Evolutionary conservation across 768 basidiomycete species (phyloP).

Genomic region (Boletus rubescentipes): DNA sequence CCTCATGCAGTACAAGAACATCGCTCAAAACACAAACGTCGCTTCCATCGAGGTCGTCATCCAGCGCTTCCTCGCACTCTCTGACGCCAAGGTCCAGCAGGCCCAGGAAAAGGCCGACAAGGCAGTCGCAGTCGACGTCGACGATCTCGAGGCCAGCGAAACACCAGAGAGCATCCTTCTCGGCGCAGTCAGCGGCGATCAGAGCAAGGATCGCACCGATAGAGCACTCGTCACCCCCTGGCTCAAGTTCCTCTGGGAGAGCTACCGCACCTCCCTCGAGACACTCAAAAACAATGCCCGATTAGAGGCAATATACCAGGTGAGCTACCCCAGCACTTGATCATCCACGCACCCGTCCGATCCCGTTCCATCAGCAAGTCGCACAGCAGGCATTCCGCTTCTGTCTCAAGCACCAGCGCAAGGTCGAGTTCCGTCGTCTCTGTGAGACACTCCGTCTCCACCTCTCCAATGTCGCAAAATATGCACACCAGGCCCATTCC

Average conservation of each 20-base stretch:
- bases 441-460: slow-evolving; percentile 97
- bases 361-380: slow-evolving; percentile 60
- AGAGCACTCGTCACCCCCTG: slow-evolving; percentile 94
- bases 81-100: slow-evolving; percentile 79
- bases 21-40: slow-evolving; percentile 91
- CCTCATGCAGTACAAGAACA: slow-evolving; percentile 97
- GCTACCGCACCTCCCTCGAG: slow-evolving; percentile 92
- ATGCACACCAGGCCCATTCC: slow-evolving; percentile 88
- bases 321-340: slow-evolving; percentile 33
- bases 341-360: not conserved
- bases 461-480: slow-evolving; percentile 91
- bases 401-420: slow-evolving; percentile 89
- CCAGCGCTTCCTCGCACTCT: slow-evolving; percentile 76
- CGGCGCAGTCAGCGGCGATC: slow-evolving; percentile 85
- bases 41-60: slow-evolving; percentile 91
- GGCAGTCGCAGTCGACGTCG: slow-evolving; percentile 75
- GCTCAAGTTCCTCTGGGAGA: slow-evolving; percentile 99
- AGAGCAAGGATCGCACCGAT: slow-evolving; percentile 93
- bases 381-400: slow-evolving; percentile 98
- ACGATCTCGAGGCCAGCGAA: slow-evolving; percentile 94
- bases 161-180: slow-evolving; percentile 91
- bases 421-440: slow-evolving; percentile 95
- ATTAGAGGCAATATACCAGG: slow-evolving; percentile 92
- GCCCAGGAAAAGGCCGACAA: slow-evolving; percentile 87
- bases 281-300: slow-evolving; percentile 95